Base-by-base conservation (phyloP, 1,284 basidiomycete genomes). In the Papiliotrema laurentii region DNA sequence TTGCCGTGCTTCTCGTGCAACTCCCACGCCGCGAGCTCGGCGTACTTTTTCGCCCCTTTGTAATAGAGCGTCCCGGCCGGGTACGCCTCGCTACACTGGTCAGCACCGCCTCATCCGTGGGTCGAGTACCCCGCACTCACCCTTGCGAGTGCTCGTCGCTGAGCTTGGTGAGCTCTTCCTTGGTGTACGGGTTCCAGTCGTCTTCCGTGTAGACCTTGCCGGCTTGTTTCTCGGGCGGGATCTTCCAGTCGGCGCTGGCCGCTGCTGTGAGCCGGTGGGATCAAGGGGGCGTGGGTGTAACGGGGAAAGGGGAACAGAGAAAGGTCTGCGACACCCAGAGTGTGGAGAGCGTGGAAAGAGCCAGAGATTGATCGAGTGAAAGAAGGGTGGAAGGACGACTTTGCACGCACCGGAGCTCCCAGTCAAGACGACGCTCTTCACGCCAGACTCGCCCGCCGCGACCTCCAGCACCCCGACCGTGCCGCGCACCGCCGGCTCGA, bases 401-500 rank as follows among this genome's bases (percentile, higher is more conserved):
- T 9, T n/a, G 30, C 9, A n/a, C 51, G 48, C 37, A 56, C 55
- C 55, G 31, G 38, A 54, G 25, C 52, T 57, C 35, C 55, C 44
- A 21, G 55, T 57, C n/a, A 45, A 41, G 0, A 57, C 55, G 1
- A 57, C 52, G 21, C 51, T 34, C 33, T 54, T 57, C 25, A 57
- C 49, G 39, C 53, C 57, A 36, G 39, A 47, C 63, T 51, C 63
- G 21, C 54, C 61, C 16, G 53, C 47, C 5, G 68, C 66, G 21
- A 64, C 55, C 21, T 68, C 60, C 18, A 78, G 64, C 4, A 77
- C 66, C 43, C 64, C 64, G n/a, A 56, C 53, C 0, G 76, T 78
- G 6, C 77, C 76, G 34, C 74, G 53, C 25, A 77, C 66, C 19
- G 76, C 77, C 5, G 77, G 76, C 45, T 72, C 63, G 44, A 77